Base-by-base conservation (phyloP, 2,329 filamentous ascomycete genomes). In the Rutstroemia sp. region DNA sequence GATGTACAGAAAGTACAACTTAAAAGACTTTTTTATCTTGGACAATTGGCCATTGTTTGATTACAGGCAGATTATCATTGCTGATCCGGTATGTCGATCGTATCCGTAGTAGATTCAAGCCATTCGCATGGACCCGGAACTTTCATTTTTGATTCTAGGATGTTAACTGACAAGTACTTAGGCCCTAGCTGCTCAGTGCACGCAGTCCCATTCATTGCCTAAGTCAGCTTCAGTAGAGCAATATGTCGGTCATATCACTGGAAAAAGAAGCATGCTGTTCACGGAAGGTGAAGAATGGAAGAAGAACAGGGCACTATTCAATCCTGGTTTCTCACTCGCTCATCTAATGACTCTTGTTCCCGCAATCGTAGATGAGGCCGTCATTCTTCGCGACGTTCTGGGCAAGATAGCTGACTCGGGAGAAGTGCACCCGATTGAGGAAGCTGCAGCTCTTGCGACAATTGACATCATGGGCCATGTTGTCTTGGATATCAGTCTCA, bases 381-480 rank as follows among this genome's bases (percentile, higher is more conserved):
- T 48, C 2, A 56, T 64, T 19, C 62, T 62, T 23, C 23, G 42
- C 23, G 8, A 55, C 9, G 48, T 46, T 7, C 37, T 64, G 9
- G 54, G 54, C n/a, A 59, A 62, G 17, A 53, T 60, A 41, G 62
- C 63, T 9, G 48, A 47, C 3, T 57, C 60, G n/a, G 57, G 57
- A n/a, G 57, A 58, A 19, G 58, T 63, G 9, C 59, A 61, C 46
- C 59, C 54, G 4, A 45, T 63, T 42, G 63, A 65, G 34, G 54
- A 61, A 16, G 49, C 57, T 7, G 57, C 60, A 9, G 57, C 59
- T 5, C 39, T 55, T 17, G 61, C 61, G 38, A 64, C 58, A 4
- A 64, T 65, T 60, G 62, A 65, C 34, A 57, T 65, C 16, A 64
- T 64, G 52, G 61, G 62, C 7, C 56, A 58, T 46, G 55, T 61